Base-by-base conservation (phyloP, 805 yeast species). In the Candida taoyuanica region DNA sequence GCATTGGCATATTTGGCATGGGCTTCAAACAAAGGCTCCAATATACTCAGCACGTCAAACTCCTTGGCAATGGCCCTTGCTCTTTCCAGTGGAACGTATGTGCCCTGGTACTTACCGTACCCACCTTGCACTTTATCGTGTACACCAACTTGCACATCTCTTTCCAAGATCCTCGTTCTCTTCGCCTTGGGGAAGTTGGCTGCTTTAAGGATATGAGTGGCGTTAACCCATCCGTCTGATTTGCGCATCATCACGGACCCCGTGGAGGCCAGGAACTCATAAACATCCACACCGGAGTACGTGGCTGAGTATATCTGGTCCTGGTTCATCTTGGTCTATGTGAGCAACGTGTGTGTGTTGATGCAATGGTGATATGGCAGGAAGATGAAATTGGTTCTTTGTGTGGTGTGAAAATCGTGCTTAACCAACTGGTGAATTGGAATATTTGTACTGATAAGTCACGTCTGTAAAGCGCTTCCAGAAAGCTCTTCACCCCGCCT, bases 111-210 rank as follows among this genome's bases (percentile, higher is more conserved):
- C 56, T 89, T 81, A 37, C 98, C 98, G 58, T 88, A 89, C 3
- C 98, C 98, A 45, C 98, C 98, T 61, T 89, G 98, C 17, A 89
- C 87, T 59, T 91, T 91, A 54, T 89, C 96, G 59, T 89, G 97
- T 15, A 70, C 63, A 5, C 95, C 95, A 29, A 73, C 74, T 56
- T 91, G 96, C n/a, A 91, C 95, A 47, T 89, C 96, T 53, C 83
- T 78, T 58, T 89, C 98, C 50, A 89, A 71, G 45, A 89, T 87
- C 52, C 95, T 81, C 15, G 97, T 89, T 49, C 98, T 68, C 59
- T 85, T 87, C 1, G 97, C 96, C 62, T 89, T 89, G 44, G 96
- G 95, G 59, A 88, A 88, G 57, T 85, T 81, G 33, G 97, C 96
- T 30, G 91, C 89, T 60, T 91, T 91, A 45, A 91, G 68, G 33